A percentile compares a stretch with the other conserved stretches of the same genome.
phyloP scores from a whole-genome alignment of 2,329 filamentous ascomycete genomes.

The Penicillium sp. region DNA sequence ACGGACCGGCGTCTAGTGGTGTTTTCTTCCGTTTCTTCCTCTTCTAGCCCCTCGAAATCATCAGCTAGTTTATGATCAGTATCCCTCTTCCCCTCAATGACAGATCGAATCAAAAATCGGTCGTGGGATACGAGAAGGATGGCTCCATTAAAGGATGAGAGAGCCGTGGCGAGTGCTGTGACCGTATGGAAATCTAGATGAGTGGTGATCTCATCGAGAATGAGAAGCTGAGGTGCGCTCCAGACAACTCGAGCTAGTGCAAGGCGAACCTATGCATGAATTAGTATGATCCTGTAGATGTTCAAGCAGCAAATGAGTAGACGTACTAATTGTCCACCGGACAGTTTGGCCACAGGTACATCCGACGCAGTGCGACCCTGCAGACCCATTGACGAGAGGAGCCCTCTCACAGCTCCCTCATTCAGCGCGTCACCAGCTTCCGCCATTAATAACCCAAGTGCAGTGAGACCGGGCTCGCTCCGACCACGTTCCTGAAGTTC shows the following conservation, averaged over 20 bases:
- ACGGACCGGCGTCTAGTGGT: conserved; percentile 53
- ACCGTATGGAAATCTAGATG: conserved; percentile 84
- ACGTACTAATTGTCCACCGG: conserved; percentile 73
- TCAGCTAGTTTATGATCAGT: conserved; percentile 41
- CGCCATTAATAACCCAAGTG: conserved; percentile 62
- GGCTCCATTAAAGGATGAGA: conserved; percentile 70
- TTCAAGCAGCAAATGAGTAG: conserved; percentile 20
- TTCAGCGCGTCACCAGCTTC: conserved; percentile 55
- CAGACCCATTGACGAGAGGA: conserved; percentile 70
- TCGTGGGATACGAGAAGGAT: conserved; percentile 79
- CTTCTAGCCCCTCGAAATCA: conserved; percentile 48
- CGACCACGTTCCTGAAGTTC: conserved; percentile 59
- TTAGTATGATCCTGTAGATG: neutral
- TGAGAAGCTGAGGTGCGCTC: conserved; percentile 67
- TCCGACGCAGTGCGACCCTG: conserved; percentile 70
- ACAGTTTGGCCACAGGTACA: conserved; percentile 70
- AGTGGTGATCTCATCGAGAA: conserved; percentile 80
- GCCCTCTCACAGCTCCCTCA: conserved; percentile 67
- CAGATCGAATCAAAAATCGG: conserved; percentile 74
- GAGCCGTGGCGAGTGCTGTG: conserved; percentile 65
- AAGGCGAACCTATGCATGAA: conserved; percentile 47
- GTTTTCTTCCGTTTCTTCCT: conserved; percentile 45
- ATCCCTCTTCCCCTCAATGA: conserved; percentile 62
- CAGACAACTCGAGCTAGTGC: conserved; percentile 70
- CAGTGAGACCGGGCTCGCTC: conserved; percentile 58